phyloP scores from a whole-genome alignment of 2,329 filamentous ascomycete species.

The Penicillium decumbens region DNA sequence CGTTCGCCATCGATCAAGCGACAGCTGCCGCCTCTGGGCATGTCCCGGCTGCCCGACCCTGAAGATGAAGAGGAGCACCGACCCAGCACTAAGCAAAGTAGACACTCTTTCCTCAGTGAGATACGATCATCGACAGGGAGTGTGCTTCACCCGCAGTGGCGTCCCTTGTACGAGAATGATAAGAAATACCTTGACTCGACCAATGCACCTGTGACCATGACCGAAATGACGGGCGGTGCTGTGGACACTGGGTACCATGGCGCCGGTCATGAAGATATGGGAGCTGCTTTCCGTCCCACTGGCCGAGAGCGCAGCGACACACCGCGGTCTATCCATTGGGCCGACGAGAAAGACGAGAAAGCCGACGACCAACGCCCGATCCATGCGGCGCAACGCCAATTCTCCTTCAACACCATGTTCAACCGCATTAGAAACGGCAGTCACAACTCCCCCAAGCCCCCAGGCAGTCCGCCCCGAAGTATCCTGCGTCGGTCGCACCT shows the following conservation, averaged over 20 bases:
- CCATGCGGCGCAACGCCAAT: constrained; percentile 66
- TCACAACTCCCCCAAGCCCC: constrained; percentile 17
- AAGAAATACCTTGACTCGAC: constrained; percentile 39
- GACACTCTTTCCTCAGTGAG: constrained; percentile 36
- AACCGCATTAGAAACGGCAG: constrained; percentile 41
- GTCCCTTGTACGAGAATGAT: constrained; percentile 31
- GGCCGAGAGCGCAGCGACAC: constrained; percentile 33
- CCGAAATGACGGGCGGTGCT: constrained; percentile 53
- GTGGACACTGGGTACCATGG: constrained; percentile 41
- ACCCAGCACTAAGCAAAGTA: constrained; percentile 29
- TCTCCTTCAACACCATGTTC: constrained; percentile 89
- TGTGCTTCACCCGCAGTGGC: constrained; percentile 36
- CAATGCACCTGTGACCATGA: constrained; percentile 60
- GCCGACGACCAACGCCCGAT: constrained; percentile 23
- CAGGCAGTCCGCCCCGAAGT: constrained; percentile 32
- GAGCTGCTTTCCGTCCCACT: constrained; percentile 20
- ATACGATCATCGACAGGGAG: constrained; percentile 39
- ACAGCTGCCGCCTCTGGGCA: constrained; percentile 73
- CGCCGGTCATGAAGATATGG: constrained; percentile 20
- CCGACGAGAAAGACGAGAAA: constrained; percentile 33
- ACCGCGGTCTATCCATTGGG: constrained; percentile 38
- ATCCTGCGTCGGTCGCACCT: constrained; percentile 41
- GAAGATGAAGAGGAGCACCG: constrained; percentile 46
- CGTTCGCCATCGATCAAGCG: constrained; percentile 43
- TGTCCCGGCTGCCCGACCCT: constrained; percentile 75